Conservation (phyloP, 2,329 filamentous ascomycete genomes). For the Gnomoniopsis sp. region DNA sequence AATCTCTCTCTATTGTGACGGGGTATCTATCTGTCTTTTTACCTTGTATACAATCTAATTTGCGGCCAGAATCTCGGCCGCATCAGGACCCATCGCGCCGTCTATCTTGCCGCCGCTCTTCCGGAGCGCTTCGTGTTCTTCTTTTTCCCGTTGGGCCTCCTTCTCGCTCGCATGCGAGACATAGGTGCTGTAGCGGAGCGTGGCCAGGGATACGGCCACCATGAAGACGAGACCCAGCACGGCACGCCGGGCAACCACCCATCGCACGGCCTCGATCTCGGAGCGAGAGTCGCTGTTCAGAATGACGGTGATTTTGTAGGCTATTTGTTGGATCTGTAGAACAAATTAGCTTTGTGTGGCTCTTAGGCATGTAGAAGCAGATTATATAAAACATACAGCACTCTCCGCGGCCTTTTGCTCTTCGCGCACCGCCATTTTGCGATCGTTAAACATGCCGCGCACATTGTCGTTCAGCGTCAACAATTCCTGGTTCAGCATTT, state of each 20-base stretch:
- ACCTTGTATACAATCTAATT: slow-evolving; percentile 37
- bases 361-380: background rate
- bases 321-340: slow-evolving; percentile 79
- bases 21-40: slow-evolving; percentile 16
- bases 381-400: slow-evolving; percentile 47
- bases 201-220: slow-evolving; percentile 57
- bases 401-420: slow-evolving; percentile 84
- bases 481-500: slow-evolving; percentile 81
- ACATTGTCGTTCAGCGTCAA: slow-evolving; percentile 80
- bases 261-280: slow-evolving; percentile 86
- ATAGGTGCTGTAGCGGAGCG: slow-evolving; percentile 59
- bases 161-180: slow-evolving; percentile 46
- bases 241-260: slow-evolving; percentile 70
- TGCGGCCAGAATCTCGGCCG: slow-evolving; percentile 55
- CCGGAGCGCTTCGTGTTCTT: slow-evolving; percentile 40
- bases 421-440: slow-evolving; percentile 86
- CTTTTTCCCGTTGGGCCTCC: slow-evolving; percentile 40
- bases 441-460: slow-evolving; percentile 94
- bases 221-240: slow-evolving; percentile 65
- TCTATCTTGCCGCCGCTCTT: slow-evolving; percentile 44
- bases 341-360: background rate
- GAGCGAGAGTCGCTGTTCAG: slow-evolving; percentile 89
- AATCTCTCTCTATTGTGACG: background rate
- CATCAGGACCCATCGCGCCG: slow-evolving; percentile 45
- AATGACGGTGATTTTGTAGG: slow-evolving; percentile 90